Base-by-base conservation (phyloP, 352 stramenopile species). In the Elongisporangium prolatum region DNA sequence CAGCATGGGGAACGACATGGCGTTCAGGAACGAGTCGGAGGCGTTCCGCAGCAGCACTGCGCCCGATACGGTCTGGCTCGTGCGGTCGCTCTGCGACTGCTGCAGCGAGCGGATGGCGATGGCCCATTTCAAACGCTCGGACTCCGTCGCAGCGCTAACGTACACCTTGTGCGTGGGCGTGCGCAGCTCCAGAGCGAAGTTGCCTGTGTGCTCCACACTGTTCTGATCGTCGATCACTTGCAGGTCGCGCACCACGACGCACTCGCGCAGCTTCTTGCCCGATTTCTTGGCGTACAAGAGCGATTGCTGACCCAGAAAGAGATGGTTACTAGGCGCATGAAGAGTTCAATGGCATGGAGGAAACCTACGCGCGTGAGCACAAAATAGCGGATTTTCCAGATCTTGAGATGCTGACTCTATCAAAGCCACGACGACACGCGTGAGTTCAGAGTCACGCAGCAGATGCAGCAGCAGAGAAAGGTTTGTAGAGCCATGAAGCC, bases 311-410 rank as follows among this genome's bases (percentile, higher is more conserved):
- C 38, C 16, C 2, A 37, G 25, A 50, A 3, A 49, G 6, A 50
- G 21, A 24, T 47, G 21, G 13, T 13, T 4, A 24, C 13, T 10
- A 16, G 7, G 21, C 16, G n/a, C 21, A 54, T 14, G 52, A 0
- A 54, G n/a, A 54, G 2, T 22, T 40, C 10, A 20, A 57, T 16
- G 17, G n/a, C 34, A 28, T 22, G 7, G 5, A 40, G 28, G 17
- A 52, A 48, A 24, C 59, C 61, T 71, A 82, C 85, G 75, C 78
- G 72, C 11, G 86, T 84, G 50, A 95, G 76, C 25, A 92, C 63
- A 59, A 93, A 95, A 66, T 92, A 95, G 40, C 86, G 86, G 47
- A 95, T 80, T 61, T 89, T 89, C 86, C 86, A 95, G 49, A 93
- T 65, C 68, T 92, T 91, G 16, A 95, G 49, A 60, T 95, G 86